phyloP scores from a whole-genome alignment of 768 basidiomycete genomes.

The Boletus rubescentipes region DNA sequence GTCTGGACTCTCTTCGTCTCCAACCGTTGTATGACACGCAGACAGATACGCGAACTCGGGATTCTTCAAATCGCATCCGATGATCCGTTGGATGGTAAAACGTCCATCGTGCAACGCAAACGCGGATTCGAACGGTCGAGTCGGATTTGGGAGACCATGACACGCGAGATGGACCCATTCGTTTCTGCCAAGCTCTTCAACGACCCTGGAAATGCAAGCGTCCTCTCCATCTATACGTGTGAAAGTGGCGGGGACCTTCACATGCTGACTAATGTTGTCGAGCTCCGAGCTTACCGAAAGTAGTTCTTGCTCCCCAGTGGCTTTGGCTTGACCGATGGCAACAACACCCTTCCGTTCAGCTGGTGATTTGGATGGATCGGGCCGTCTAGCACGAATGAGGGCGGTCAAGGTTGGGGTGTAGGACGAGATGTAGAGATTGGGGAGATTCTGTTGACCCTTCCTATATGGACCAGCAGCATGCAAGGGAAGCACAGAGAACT shows the following conservation, averaged over 20 bases:
- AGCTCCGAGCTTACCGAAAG: not conserved
- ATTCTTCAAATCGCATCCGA: not conserved
- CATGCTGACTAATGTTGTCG: not conserved
- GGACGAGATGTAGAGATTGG: not conserved
- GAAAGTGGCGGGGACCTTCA: not conserved
- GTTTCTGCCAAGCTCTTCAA: not conserved
- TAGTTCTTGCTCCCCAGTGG: not conserved
- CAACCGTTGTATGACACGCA: conserved; percentile 12
- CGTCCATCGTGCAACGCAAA: conserved; percentile 11
- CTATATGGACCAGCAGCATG: conserved; percentile 11
- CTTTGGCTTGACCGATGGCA: not conserved
- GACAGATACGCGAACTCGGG: conserved; percentile 23
- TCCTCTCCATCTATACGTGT: no score
- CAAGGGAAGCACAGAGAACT: no score
- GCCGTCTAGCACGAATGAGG: no score
- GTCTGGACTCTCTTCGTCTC: conserved; percentile 9
- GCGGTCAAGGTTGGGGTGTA: no score
- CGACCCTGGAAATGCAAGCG: not conserved
- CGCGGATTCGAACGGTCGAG: conserved; percentile 16
- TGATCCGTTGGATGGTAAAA: conserved; percentile 8
- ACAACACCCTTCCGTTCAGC: not conserved
- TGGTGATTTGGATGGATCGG: no score
- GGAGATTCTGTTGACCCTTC: conserved; percentile 2
- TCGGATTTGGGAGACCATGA: conserved; percentile 14
- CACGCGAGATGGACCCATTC: conserved; percentile 28